A percentile compares a stretch with the other conserved stretches of the same genome.
These are phyloP conservation scores for Linnemannia elongata DNA, from an alignment of 192 early-diverging fungal species.

Conservation along the genomic window DNA sequence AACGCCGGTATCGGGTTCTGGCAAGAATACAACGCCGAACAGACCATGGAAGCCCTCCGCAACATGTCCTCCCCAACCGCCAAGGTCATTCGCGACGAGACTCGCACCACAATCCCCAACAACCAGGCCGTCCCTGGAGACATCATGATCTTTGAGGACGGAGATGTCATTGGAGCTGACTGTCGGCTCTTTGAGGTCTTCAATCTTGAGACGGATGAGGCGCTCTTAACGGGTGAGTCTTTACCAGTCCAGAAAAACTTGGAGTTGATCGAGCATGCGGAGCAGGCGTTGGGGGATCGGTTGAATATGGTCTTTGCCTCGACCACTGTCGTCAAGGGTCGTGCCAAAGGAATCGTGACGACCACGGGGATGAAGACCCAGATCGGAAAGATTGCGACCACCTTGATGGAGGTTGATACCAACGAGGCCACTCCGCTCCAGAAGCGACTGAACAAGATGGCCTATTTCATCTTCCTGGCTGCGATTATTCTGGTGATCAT, in stretches of 20 bases:
- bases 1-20: constrained; percentile 90
- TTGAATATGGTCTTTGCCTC: constrained; percentile 90
- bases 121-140: constrained; percentile 89
- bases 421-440: constrained; percentile 72
- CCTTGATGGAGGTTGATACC: constrained; percentile 73
- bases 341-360: constrained; percentile 90
- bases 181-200: constrained; percentile 86
- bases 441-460: constrained; percentile 78
- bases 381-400: constrained; percentile 90
- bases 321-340: constrained; percentile 89
- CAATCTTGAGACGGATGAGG: constrained; percentile 93
- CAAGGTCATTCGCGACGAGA: constrained; percentile 86
- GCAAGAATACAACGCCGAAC: constrained; percentile 93
- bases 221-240: constrained; percentile 91
- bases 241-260: constrained; percentile 80
- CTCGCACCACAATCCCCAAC: constrained; percentile 78
- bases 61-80: constrained; percentile 88
- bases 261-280: constrained; percentile 74
- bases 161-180: constrained; percentile 94
- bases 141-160: constrained; percentile 89
- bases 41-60: constrained; percentile 92
- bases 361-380: constrained; percentile 88
- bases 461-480: constrained; percentile 81
- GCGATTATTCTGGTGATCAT: constrained; percentile 82
- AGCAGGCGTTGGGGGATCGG: constrained; percentile 87